Percentiles rank a stretch among this genome's conserved stretches.
These are phyloP conservation scores for Aphanomyces cochlioides DNA, from an alignment of 352 stramenopile species.

Conservation along the genomic window DNA sequence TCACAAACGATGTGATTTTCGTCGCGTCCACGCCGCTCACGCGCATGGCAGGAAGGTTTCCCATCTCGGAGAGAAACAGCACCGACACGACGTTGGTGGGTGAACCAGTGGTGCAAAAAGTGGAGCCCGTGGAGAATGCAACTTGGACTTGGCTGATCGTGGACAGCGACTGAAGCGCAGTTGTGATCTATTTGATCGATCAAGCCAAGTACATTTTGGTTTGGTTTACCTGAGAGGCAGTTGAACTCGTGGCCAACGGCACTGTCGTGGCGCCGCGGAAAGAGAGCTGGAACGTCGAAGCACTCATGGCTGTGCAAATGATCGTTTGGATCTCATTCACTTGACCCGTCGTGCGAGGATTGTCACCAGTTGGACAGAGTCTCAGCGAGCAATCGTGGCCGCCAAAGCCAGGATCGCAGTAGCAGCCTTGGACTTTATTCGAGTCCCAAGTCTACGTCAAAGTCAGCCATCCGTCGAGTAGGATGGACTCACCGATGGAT, in stretches of 20 bases:
- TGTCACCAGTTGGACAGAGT: constrained; percentile 56
- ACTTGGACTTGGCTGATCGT: constrained; percentile 48
- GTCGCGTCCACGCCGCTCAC: constrained; percentile 36
- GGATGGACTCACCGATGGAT: constrained; percentile 31
- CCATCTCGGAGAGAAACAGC: constrained; percentile 52
- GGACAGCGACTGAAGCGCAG: constrained; percentile 41
- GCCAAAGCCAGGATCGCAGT: constrained; percentile 79
- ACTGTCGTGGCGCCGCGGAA: constrained; percentile 51
- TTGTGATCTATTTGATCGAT: constrained; percentile 37
- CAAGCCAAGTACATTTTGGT: not conserved
- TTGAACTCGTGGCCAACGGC: constrained; percentile 40
- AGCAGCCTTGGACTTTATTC: constrained; percentile 84
- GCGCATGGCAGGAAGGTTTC: constrained; percentile 52
- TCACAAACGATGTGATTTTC: constrained; percentile 46
- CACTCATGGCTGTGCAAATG: constrained; percentile 42
- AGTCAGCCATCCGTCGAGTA: too few relatives aligned
- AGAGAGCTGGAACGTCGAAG: constrained; percentile 52
- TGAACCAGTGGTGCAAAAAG: constrained; percentile 46
- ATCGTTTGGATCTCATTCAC: constrained; percentile 61
- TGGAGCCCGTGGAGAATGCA: constrained; percentile 47
- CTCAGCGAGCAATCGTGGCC: constrained; percentile 80
- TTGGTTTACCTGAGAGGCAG: not conserved
- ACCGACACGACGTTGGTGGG: constrained; percentile 57
- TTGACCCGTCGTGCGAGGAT: constrained; percentile 63
- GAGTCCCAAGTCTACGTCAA: constrained; percentile 66